These are phyloP conservation scores for Coccomyxa sp. DNA, from an alignment of 139 green algal genomes.

Conservation along the genomic window DNA sequence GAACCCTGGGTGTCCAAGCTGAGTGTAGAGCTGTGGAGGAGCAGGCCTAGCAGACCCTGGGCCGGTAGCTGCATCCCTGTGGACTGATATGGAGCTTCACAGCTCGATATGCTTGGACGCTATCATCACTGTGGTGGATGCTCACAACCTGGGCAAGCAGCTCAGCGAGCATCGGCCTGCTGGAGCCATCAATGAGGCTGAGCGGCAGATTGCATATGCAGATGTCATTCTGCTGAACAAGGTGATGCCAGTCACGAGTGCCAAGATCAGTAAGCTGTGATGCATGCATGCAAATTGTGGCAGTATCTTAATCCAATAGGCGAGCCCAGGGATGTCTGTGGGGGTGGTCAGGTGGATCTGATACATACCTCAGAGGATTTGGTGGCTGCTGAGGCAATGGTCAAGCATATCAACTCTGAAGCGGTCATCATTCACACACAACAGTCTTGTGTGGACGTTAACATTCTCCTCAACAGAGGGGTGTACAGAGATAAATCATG, in stretches of 20 bases:
- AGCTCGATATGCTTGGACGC: constrained; percentile 64
- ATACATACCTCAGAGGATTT: constrained; percentile 34
- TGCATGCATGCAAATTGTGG: not conserved
- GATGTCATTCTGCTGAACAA: constrained; percentile 89
- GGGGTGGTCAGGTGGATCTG: constrained; percentile 61
- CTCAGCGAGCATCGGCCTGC: constrained; percentile 39
- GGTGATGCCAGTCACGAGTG: constrained; percentile 24
- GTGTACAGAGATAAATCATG: not conserved
- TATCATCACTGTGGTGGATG: constrained; percentile 87
- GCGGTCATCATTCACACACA: constrained; percentile 56
- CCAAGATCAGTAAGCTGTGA: not conserved
- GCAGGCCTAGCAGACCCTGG: constrained; percentile 82
- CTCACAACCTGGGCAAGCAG: constrained; percentile 61
- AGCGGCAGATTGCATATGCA: constrained; percentile 80
- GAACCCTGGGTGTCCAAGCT: too few relatives aligned
- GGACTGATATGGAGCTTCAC: constrained; percentile 84
- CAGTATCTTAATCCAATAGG: not conserved
- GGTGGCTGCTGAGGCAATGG: constrained; percentile 25
- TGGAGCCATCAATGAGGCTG: constrained; percentile 69
- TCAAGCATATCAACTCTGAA: constrained; percentile 64
- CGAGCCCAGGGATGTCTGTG: not conserved
- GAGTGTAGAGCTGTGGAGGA: not conserved
- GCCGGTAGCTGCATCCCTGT: constrained; percentile 77
- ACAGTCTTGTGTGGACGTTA: constrained; percentile 58
- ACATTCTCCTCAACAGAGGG: constrained; percentile 54